phyloP scores from a whole-genome alignment of 23 red algal species.

The Gracilaria caudata region DNA sequence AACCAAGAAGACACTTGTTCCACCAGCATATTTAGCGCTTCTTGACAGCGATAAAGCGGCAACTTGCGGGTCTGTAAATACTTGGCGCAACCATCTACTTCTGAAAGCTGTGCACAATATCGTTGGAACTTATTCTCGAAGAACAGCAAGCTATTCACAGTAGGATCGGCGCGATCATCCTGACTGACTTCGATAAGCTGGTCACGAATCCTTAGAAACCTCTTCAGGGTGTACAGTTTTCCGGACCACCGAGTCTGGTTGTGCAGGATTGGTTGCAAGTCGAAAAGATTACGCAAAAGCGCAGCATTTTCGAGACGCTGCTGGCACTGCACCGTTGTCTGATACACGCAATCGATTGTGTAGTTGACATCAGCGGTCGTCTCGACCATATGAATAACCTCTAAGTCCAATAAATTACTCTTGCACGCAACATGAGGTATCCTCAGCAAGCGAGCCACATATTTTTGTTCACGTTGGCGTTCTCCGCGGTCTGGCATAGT shows the following conservation, averaged over 20 bases:
- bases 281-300: not conserved
- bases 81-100: not conserved
- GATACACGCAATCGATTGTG: not conserved
- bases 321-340: not conserved
- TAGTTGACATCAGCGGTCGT: not conserved
- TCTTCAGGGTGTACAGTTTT: not conserved
- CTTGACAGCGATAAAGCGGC: not conserved
- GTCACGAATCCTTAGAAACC: not conserved
- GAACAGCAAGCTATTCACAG: not conserved
- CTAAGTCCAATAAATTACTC: not conserved
- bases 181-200: not conserved
- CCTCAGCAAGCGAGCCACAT: not conserved
- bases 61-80: not conserved
- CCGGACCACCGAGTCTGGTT: not conserved
- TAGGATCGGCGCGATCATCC: not conserved
- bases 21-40: not conserved
- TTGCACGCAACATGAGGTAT: not conserved
- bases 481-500: not conserved
- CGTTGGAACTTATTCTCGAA: not conserved
- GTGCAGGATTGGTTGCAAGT: not conserved
- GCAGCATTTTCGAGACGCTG: not conserved
- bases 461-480: not conserved
- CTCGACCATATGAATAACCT: not conserved
- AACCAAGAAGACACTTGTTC: not conserved
- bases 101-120: not conserved